Conservation (phyloP, 345 rosid species). For the Garcia nutans region DNA sequence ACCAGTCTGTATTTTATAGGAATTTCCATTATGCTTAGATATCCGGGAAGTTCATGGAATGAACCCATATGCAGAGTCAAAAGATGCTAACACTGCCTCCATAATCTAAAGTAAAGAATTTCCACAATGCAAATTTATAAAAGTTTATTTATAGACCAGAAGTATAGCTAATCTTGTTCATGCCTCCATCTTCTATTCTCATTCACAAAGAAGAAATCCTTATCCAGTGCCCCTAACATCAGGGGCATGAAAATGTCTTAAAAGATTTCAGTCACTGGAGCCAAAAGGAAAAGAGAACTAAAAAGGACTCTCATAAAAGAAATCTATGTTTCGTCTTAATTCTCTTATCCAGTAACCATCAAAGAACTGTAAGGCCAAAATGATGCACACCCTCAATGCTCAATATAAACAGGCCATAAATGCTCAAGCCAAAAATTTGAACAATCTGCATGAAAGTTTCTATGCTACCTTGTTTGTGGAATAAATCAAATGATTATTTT, state of each 20-base stretch:
- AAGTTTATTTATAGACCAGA: too few species aligned
- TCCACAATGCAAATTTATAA: too few species aligned
- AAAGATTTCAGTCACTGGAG: background rate
- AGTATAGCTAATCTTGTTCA: too few species aligned
- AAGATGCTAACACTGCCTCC: background rate
- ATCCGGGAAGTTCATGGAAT: too few species aligned
- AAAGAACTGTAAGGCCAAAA: background rate
- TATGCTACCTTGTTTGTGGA: background rate
- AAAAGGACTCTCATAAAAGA: background rate
- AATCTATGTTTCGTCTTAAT: background rate
- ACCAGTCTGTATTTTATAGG: too few species aligned
- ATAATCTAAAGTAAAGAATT: background rate
- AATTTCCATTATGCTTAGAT: too few species aligned
- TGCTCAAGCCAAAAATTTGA: background rate
- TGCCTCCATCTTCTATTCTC: background rate
- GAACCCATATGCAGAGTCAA: too few species aligned
- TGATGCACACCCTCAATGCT: background rate
- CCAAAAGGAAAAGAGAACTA: background rate
- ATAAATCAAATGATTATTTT: background rate
- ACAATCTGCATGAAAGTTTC: slow-evolving; percentile 1
- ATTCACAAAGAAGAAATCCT: background rate
- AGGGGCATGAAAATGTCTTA: background rate
- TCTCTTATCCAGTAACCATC: background rate
- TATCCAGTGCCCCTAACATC: background rate
- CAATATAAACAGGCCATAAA: background rate